phyloP scores from a whole-genome alignment of 441 rosid species.

The Populus hybrid region DNA sequence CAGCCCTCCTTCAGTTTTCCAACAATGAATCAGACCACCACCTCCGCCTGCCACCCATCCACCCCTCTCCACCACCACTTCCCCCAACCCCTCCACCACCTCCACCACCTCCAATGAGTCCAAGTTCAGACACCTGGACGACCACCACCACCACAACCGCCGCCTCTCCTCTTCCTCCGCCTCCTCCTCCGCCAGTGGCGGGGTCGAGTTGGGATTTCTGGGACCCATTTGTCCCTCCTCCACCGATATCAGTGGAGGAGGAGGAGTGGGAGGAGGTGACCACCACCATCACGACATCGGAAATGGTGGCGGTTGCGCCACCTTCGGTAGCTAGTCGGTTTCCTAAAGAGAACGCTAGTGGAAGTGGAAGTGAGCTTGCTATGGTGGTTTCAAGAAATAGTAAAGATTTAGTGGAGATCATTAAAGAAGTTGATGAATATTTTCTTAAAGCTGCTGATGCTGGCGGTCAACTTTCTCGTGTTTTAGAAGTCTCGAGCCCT shows the following conservation, averaged over 20 bases:
- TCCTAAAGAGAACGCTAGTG: slow-evolving; percentile 54
- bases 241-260: slow-evolving; percentile 44
- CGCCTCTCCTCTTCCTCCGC: slow-evolving; percentile 68
- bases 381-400: slow-evolving; percentile 76
- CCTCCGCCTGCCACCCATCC: slow-evolving; percentile 36
- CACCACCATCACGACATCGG: slow-evolving; percentile 46
- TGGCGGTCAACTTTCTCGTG: slow-evolving; percentile 58
- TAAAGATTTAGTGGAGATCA: slow-evolving; percentile 83
- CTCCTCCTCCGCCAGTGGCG: slow-evolving; percentile 69
- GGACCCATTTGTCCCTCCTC: slow-evolving; percentile 75
- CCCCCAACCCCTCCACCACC: slow-evolving; percentile 42
- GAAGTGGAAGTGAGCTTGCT: slow-evolving; percentile 69
- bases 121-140: slow-evolving; percentile 70
- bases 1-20: slow-evolving; percentile 76
- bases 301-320: slow-evolving; percentile 46
- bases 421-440: slow-evolving; percentile 86
- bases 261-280: slow-evolving; percentile 85
- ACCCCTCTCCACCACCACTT: slow-evolving; percentile 26
- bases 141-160: slow-evolving; percentile 44
- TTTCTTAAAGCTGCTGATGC: slow-evolving; percentile 77
- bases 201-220: slow-evolving; percentile 85
- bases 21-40: slow-evolving; percentile 67
- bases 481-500: slow-evolving; percentile 58
- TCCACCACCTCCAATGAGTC: slow-evolving; percentile 55
- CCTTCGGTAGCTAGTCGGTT: slow-evolving; percentile 55